Evolutionary conservation across 2,329 filamentous ascomycete species (phyloP), one percentile per base, ranked within the genome.

Genomic region (Fusarium dimerum): DNA sequence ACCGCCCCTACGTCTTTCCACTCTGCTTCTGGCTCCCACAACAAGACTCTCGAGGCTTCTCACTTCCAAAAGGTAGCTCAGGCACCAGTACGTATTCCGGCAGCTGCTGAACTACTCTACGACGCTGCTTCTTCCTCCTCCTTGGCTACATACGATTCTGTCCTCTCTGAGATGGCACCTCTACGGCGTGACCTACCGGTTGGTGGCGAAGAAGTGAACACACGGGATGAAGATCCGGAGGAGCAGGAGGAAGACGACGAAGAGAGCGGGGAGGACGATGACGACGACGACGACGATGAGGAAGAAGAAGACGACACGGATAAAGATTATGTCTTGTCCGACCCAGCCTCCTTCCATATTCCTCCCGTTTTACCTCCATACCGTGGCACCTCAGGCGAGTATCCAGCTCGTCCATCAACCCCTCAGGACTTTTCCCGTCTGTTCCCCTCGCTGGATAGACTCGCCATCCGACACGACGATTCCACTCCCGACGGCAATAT

Each of bases 401-500:
- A 81, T 59, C 83, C 87, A 57, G 84, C 89, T 34, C 80, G 90
- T 29, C 83, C 92, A 11, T 90, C 92, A 2, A 92, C 87, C 1
- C 88, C 93, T 4, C 80, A 87, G 52, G 87, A 92, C 61, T 97
- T 97, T 69, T 87, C 86, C 26, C 81, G 86, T 48, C 82, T 96
- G 48, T 99, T 97, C 70, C 93, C 94, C 11, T 95, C 92, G 9
- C 82, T 87, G 61, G 85, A 91, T 68, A 84, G 89, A 50, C 76
- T 97, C 47, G 84, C 84, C 36, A 91, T 99, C 66, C 85, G 89
- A 29, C 93, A 97, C 68, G 94, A 97, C 68, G 91, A 97, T 72
- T 85, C 90, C 45, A 94, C 92, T 0, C 74, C 87, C 5, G 93
- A 99, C 69, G 93, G 93, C 36, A 96, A 97, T 77, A 95, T 97